Percentiles rank a stretch among this genome's conserved stretches.
Evolutionary conservation across 495 filamentous ascomycete species (phyloP).

Genomic region (Penicillium odoratum): DNA sequence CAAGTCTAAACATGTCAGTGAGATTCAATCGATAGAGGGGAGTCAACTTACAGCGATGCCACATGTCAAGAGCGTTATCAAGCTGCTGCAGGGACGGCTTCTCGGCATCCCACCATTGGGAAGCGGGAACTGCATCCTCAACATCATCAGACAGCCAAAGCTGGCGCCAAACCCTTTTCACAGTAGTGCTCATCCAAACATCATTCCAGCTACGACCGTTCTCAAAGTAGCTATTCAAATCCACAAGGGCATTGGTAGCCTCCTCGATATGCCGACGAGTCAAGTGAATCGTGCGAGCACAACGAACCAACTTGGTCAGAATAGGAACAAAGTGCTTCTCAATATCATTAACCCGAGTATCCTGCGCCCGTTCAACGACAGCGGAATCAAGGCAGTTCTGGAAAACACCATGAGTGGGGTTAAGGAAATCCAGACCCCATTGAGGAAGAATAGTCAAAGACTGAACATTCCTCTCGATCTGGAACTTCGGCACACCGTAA

Average conservation of each 20-base stretch:
- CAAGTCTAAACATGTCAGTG: slow-evolving; percentile 4
- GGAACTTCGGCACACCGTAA: slow-evolving; percentile 7
- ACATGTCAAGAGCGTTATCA: slow-evolving; percentile 8
- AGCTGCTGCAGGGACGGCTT: slow-evolving; percentile 3
- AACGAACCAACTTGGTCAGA: slow-evolving; percentile 6
- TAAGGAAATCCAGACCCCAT: slow-evolving; percentile 8
- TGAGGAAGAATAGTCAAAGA: slow-evolving; percentile 7
- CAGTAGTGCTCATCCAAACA: slow-evolving; percentile 7
- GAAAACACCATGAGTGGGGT: slow-evolving; percentile 8
- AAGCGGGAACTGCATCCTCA: slow-evolving; percentile 3
- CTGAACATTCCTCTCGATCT: slow-evolving; percentile 9
- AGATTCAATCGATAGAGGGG: neutral
- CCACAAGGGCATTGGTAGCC: slow-evolving; percentile 8
- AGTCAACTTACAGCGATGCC: slow-evolving; percentile 6
- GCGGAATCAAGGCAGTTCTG: slow-evolving; percentile 8
- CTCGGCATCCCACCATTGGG: slow-evolving; percentile 7
- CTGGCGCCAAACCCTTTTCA: slow-evolving; percentile 5
- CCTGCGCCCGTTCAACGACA: slow-evolving; percentile 5
- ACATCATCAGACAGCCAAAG: slow-evolving; percentile 6
- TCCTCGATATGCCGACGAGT: slow-evolving; percentile 6
- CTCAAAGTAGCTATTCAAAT: slow-evolving; percentile 8
- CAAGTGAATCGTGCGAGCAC: slow-evolving; percentile 1
- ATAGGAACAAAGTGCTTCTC: slow-evolving; percentile 5
- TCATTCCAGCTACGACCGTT: slow-evolving; percentile 7
- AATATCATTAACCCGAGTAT: slow-evolving; percentile 8